Conservation (phyloP, 495 filamentous ascomycete species). For the Rusavskia elegans region DNA sequence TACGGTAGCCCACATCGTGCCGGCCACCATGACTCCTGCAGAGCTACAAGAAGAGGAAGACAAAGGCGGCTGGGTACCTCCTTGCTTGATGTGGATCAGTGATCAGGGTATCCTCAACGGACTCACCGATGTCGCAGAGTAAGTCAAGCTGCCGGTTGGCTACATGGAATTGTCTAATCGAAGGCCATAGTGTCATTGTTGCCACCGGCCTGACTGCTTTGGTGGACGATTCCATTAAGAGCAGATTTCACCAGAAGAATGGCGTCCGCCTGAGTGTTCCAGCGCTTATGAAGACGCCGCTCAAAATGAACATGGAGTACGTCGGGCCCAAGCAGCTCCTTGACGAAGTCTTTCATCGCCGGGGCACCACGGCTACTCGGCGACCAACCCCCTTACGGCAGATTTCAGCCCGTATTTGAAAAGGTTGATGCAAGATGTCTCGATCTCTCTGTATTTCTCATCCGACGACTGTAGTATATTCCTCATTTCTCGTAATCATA, state of each 20-base stretch:
- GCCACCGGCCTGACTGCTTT: conserved; percentile 80
- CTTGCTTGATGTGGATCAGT: conserved; percentile 75
- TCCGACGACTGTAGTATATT: background rate
- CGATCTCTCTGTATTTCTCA: background rate
- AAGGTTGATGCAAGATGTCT: no score
- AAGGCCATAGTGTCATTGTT: conserved; percentile 54
- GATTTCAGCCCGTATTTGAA: background rate
- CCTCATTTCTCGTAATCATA: background rate
- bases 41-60: conserved; percentile 58
- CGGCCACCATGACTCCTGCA: conserved; percentile 53
- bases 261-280: conserved; percentile 36
- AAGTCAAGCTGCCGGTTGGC: conserved; percentile 30
- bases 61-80: conserved; percentile 83
- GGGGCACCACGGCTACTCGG: conserved; percentile 15
- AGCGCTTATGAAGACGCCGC: conserved; percentile 39
- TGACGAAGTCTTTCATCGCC: conserved; percentile 62
- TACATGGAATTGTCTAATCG: conserved; percentile 15
- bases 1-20: conserved; percentile 68
- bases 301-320: conserved; percentile 48
- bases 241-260: conserved; percentile 56
- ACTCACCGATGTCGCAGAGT: conserved; percentile 79
- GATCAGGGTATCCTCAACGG: conserved; percentile 50
- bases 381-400: conserved; percentile 6
- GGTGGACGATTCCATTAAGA: conserved; percentile 82
- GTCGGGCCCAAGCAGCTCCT: conserved; percentile 58